Conservation (phyloP, 306 rosid genomes). For the Lithocarpus polystachyus region DNA sequence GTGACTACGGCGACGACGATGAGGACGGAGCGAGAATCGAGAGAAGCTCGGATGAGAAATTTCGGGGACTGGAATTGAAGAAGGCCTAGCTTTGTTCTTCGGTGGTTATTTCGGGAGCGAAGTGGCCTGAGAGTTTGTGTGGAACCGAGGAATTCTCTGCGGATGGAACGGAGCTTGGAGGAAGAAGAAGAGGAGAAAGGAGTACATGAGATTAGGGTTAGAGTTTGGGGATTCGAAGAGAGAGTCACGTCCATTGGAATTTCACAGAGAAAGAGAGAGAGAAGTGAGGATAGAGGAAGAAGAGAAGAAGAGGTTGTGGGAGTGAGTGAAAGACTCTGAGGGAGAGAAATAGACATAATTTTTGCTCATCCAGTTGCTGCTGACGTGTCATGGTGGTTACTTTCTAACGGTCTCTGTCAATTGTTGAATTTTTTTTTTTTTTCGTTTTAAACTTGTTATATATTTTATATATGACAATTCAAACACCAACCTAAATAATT, state of each 20-base stretch:
- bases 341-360: background rate
- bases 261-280: conserved; percentile 4
- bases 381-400: conserved; percentile 23
- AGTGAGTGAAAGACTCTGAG: background rate
- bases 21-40: conserved; percentile 46
- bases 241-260: conserved; percentile 61
- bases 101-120: conserved; percentile 30
- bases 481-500: no score
- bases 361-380: conserved; percentile 23
- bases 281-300: conserved; percentile 19
- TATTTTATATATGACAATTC: no score
- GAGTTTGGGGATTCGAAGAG: conserved; percentile 40
- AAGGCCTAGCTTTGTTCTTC: background rate
- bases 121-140: conserved; percentile 51
- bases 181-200: conserved; percentile 22
- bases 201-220: conserved; percentile 35
- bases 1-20: conserved; percentile 56
- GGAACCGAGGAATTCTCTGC: conserved; percentile 55
- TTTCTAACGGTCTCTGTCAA: background rate
- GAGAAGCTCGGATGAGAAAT: conserved; percentile 53
- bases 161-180: conserved; percentile 38
- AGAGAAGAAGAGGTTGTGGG: conserved; percentile 8
- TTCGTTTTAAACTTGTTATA: background rate
- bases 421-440: background rate
- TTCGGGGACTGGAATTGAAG: conserved; percentile 44